Base-by-base conservation (phyloP, 345 rosid genomes). In the Litchi chinensis region DNA sequence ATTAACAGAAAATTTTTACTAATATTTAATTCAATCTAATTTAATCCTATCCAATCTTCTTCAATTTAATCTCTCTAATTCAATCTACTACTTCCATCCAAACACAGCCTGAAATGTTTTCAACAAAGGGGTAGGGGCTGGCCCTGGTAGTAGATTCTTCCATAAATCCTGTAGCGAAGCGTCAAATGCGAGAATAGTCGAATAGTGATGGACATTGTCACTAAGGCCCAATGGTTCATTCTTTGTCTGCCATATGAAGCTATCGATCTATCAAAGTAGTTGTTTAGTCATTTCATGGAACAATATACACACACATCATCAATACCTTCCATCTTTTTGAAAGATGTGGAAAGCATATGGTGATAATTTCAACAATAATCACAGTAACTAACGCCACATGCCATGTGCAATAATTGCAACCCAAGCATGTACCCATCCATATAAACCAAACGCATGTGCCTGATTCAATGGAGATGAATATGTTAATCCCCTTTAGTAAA, bases 341-440 rank as follows among this genome's bases (percentile, higher is more conserved):
- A 70, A 28, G 40, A 26, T 28, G 21, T 50, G 40, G 2, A 48
- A 1, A 59, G 13, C 76, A 21, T 22, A 32, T 6, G 66, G 24
- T 24, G 59, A 74, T 22, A 10, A 43, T 26, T 26, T 64, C 39
- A 28, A 28, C 70, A 24, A 63, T 59, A 21, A 59, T 40, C 15
- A 11, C 62, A 63, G 12, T 40, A 40, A 40, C 12, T 46, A n/a
- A 3, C 18, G 18, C 6, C 19, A 44, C 77, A 44, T 64, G 46
- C 70, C 77, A 75, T 64, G 62, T 64, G 70, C 62, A 75, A 64
- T 64, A 19, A 75, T 75, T 64, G 59, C 5, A 15, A 32, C 26
- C 18, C 21, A 24, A 12, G 28, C 13, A 57, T 59, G 32, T 10
- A 40, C 22, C 52, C 10, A 3, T 44, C 50, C 50, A 39, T 2